Evolutionary conservation across 2,329 filamentous ascomycete genomes (phyloP).

Genomic region (Pseudocercospora musae): DNA sequence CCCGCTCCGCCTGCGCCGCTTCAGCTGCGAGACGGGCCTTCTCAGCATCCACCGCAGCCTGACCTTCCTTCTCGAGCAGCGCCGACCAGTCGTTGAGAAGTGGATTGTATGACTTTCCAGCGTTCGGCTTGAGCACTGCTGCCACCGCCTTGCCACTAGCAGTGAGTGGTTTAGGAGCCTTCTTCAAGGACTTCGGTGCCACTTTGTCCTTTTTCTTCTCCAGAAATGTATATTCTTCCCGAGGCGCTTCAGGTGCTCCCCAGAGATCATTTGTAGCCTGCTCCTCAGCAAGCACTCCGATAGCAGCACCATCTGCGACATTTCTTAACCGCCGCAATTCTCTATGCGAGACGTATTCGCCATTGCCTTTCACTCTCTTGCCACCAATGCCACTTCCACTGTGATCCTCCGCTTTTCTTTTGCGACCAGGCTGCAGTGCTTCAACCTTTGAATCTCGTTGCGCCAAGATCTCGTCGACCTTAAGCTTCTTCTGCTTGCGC

Average conservation of each 20-base stretch:
- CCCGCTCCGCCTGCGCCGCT: constrained; percentile 63
- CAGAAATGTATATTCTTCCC: constrained; percentile 62
- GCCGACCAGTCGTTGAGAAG: constrained; percentile 80
- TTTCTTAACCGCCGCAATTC: constrained; percentile 75
- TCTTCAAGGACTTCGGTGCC: constrained; percentile 70
- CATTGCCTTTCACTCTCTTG: constrained; percentile 68
- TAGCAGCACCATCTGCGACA: constrained; percentile 66
- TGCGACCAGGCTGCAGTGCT: constrained; percentile 67
- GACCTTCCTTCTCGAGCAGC: constrained; percentile 69
- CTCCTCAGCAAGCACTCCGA: constrained; percentile 54
- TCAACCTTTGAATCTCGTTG: constrained; percentile 73
- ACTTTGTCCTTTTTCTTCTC: constrained; percentile 60
- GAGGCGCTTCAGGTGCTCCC: constrained; percentile 54
- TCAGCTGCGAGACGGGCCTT: constrained; percentile 66
- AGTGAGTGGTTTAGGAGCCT: constrained; percentile 76
- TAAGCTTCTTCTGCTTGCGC: constrained; percentile 71
- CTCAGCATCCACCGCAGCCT: constrained; percentile 76
- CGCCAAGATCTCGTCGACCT: constrained; percentile 86
- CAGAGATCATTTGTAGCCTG: constrained; percentile 73
- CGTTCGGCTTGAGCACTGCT: constrained; percentile 73
- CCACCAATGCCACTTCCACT: constrained; percentile 57
- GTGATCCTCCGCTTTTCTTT: constrained; percentile 67
- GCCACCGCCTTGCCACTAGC: constrained; percentile 76
- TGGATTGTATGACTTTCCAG: constrained; percentile 90
- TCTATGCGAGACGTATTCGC: constrained; percentile 74